A percentile compares a stretch with the other conserved stretches of the same genome.
These are phyloP conservation scores for Pichia sp. DNA, from an alignment of 1,139 yeast genomes.

Conservation along the genomic window DNA sequence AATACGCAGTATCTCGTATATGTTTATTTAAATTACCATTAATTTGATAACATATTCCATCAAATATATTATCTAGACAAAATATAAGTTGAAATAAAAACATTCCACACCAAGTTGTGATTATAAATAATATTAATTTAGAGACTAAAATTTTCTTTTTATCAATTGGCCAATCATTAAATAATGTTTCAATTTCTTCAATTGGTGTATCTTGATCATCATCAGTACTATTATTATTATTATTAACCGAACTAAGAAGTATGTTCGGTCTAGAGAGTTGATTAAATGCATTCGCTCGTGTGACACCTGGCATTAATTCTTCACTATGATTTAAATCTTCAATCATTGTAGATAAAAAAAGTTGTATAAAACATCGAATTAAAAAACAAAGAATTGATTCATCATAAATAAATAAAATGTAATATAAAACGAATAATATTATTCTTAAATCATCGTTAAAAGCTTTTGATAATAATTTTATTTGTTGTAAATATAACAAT, in stretches of 20 bases:
- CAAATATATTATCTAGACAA: slow-evolving; percentile 12
- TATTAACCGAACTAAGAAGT: background rate
- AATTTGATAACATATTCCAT: slow-evolving; percentile 2
- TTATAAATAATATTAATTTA: slow-evolving; percentile 11
- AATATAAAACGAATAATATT: slow-evolving; percentile 4
- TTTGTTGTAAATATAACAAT: slow-evolving; percentile 5
- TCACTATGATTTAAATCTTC: background rate
- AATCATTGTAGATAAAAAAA: slow-evolving; percentile 5
- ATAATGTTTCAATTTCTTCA: slow-evolving; percentile 1
- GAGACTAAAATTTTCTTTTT: slow-evolving; percentile 6
- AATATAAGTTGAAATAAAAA: slow-evolving; percentile 26
- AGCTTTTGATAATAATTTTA: slow-evolving; percentile 2
- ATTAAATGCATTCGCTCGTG: slow-evolving; percentile 2
- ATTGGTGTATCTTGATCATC: background rate
- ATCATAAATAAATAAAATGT: slow-evolving; percentile 10
- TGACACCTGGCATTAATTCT: slow-evolving; percentile 7
- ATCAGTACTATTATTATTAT: background rate
- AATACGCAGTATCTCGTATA: slow-evolving; percentile 17
- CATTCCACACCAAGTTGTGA: slow-evolving; percentile 17
- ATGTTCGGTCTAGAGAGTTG: background rate
- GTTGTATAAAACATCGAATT: slow-evolving; percentile 9
- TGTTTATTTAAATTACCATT: slow-evolving; percentile 8
- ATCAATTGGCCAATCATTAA: slow-evolving; percentile 4
- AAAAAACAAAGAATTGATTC: slow-evolving; percentile 10
- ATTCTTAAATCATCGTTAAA: slow-evolving; percentile 7